These are phyloP conservation scores for Paraphaeosphaeria minitans DNA, from an alignment of 2,329 filamentous ascomycete genomes.

Conservation along the genomic window DNA sequence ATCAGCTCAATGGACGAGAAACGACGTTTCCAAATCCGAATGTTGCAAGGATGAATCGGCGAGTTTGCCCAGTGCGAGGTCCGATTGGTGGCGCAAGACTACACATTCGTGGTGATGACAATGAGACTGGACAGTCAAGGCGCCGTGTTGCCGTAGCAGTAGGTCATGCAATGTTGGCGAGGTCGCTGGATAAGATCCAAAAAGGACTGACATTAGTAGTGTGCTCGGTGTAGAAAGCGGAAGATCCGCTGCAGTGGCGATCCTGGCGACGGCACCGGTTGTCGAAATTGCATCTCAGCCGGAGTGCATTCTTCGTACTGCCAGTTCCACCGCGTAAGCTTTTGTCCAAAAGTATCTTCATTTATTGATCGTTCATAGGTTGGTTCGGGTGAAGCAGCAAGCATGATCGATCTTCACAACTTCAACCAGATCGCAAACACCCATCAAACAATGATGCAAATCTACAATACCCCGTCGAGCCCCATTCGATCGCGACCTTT, in stretches of 20 bases:
- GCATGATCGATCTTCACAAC: slow-evolving; percentile 30
- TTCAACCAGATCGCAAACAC: slow-evolving; percentile 24
- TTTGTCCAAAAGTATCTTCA: too few species aligned
- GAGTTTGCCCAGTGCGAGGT: slow-evolving; percentile 30
- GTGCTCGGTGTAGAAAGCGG: slow-evolving; percentile 83
- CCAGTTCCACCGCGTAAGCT: slow-evolving; percentile 75
- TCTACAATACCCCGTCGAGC: slow-evolving; percentile 20
- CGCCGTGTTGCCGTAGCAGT: slow-evolving; percentile 57
- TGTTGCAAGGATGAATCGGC: slow-evolving; percentile 28
- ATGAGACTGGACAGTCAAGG: slow-evolving; percentile 48
- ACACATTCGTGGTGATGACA: slow-evolving; percentile 20
- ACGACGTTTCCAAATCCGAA: slow-evolving; percentile 25
- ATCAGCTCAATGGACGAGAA: slow-evolving; percentile 34
- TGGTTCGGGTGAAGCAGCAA: slow-evolving; percentile 35
- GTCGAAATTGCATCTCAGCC: slow-evolving; percentile 79
- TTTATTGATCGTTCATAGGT: slow-evolving; percentile 30
- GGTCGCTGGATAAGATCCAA: not conserved
- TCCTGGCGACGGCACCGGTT: slow-evolving; percentile 74
- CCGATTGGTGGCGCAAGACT: slow-evolving; percentile 22
- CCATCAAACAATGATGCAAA: slow-evolving; percentile 30
- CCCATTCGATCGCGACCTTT: slow-evolving; percentile 17
- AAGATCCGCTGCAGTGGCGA: slow-evolving; percentile 97
- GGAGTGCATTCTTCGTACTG: slow-evolving; percentile 67
- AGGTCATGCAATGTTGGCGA: slow-evolving; percentile 19
- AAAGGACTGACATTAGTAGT: slow-evolving; percentile 59